Evolutionary conservation across 2,329 filamentous ascomycete genomes (phyloP).

Genomic region (Calycina herbarum): DNA sequence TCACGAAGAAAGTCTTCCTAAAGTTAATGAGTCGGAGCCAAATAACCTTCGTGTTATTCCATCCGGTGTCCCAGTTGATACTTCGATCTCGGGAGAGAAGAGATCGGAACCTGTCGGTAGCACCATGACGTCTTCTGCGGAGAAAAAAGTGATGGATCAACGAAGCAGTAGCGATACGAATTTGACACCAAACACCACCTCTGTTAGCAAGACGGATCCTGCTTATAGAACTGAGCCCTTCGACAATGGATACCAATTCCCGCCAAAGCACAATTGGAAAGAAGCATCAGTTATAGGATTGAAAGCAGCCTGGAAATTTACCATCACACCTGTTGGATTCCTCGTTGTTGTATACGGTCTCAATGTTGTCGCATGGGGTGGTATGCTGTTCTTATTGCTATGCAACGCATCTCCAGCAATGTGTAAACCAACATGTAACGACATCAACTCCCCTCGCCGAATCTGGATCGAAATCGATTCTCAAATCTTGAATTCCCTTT

Average conservation of each 20-base stretch:
- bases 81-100: not conserved
- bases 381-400: constrained; percentile 84
- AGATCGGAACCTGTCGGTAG: constrained; percentile 13
- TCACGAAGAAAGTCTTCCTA: constrained; percentile 26
- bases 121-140: constrained; percentile 6
- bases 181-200: constrained; percentile 20
- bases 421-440: constrained; percentile 69
- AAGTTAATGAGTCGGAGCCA: constrained; percentile 25
- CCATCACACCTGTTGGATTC: constrained; percentile 73
- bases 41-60: constrained; percentile 6
- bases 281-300: constrained; percentile 59
- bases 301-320: constrained; percentile 69
- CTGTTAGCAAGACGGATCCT: constrained; percentile 18
- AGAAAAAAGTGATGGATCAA: constrained; percentile 18
- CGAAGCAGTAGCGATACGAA: constrained; percentile 30
- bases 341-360: constrained; percentile 76
- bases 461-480: constrained; percentile 85
- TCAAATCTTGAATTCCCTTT: constrained; percentile 80
- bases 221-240: constrained; percentile 43
- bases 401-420: constrained; percentile 73
- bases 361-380: constrained; percentile 85
- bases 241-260: constrained; percentile 66
- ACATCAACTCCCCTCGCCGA: constrained; percentile 73
- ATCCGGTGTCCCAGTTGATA: constrained; percentile 15
- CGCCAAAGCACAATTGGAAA: constrained; percentile 59